A percentile compares a stretch with the other conserved stretches of the same genome.
Conservation (phyloP, 2,329 filamentous ascomycete genomes). For the Neopestalotiopsis clavispora region DNA sequence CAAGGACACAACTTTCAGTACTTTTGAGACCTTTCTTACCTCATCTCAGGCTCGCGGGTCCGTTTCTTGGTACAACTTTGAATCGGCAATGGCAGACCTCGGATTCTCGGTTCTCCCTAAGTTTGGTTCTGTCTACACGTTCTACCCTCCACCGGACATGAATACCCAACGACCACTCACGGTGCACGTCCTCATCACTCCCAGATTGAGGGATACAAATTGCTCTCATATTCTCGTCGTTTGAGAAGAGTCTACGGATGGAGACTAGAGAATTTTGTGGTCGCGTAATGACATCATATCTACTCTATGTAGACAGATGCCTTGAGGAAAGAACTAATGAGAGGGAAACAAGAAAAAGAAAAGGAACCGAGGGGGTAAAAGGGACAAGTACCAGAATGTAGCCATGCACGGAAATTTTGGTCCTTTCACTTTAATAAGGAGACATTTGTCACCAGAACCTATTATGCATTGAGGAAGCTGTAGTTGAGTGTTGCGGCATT, state of each 20-base stretch:
- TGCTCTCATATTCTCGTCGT: constrained; percentile 34
- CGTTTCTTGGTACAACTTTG: constrained; percentile 42
- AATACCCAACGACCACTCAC: constrained; percentile 34
- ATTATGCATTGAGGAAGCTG: neutral
- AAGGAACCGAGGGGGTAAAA: too few species aligned
- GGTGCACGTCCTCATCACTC: constrained; percentile 43
- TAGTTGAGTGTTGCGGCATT: neutral
- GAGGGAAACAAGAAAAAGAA: too few species aligned
- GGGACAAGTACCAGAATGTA: too few species aligned
- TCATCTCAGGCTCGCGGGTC: constrained; percentile 35
- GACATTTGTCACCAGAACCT: neutral
- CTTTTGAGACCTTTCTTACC: constrained; percentile 43
- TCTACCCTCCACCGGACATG: constrained; percentile 36
- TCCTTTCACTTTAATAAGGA: neutral
- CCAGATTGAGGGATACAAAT: constrained; percentile 38
- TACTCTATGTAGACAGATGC: too few species aligned
- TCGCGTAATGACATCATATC: neutral
- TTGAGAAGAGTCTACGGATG: constrained; percentile 43
- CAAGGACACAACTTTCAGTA: constrained; percentile 39
- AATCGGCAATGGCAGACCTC: constrained; percentile 45
- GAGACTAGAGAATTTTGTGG: constrained; percentile 37
- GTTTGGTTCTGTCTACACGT: constrained; percentile 46
- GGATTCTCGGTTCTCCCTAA: constrained; percentile 46
- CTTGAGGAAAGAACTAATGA: too few species aligned
- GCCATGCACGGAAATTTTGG: too few species aligned